A percentile compares a stretch with the other conserved stretches of the same genome.
Evolutionary conservation across 805 yeast species (phyloP).

Genomic region (Metschnikowia baotianmanensis): DNA sequence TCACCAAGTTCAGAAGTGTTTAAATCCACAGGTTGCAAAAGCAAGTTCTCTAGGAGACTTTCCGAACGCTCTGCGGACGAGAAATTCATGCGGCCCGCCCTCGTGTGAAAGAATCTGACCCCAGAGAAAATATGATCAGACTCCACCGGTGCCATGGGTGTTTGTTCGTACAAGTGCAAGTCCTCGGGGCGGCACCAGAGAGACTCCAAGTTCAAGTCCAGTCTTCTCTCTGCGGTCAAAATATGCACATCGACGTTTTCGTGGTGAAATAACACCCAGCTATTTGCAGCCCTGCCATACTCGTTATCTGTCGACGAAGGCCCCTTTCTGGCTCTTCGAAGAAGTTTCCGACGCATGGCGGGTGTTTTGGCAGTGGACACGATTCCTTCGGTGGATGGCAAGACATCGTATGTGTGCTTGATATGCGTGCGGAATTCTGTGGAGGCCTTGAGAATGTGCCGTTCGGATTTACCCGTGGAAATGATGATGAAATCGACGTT

Average conservation of each 20-base stretch:
- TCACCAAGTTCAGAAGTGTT: not conserved
- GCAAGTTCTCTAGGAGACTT: slow-evolving; percentile 5
- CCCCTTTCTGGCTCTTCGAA: slow-evolving; percentile 54
- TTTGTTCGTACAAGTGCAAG: slow-evolving; percentile 22
- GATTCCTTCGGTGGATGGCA: slow-evolving; percentile 70
- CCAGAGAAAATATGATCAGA: slow-evolving; percentile 27
- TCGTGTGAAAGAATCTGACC: slow-evolving; percentile 38
- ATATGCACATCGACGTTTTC: slow-evolving; percentile 70
- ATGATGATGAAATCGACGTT: slow-evolving; percentile 46
- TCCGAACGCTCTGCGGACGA: not conserved
- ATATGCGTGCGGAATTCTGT: slow-evolving; percentile 53
- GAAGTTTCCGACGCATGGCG: slow-evolving; percentile 35
- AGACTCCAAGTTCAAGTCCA: slow-evolving; percentile 65
- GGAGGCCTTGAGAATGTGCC: slow-evolving; percentile 73
- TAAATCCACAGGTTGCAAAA: slow-evolving; percentile 1
- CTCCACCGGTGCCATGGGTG: slow-evolving; percentile 13
- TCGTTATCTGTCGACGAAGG: slow-evolving; percentile 52
- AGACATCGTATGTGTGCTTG: slow-evolving; percentile 42
- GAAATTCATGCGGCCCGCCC: slow-evolving; percentile 11
- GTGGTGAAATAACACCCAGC: slow-evolving; percentile 83
- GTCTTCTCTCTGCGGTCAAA: slow-evolving; percentile 66
- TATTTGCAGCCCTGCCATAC: slow-evolving; percentile 57
- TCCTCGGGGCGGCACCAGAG: slow-evolving; percentile 56
- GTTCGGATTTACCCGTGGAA: slow-evolving; percentile 72
- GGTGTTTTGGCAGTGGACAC: slow-evolving; percentile 52